These are phyloP conservation scores for Scheffersomyces lignicola DNA, from an alignment of 1,139 yeast genomes.

Conservation along the genomic window DNA sequence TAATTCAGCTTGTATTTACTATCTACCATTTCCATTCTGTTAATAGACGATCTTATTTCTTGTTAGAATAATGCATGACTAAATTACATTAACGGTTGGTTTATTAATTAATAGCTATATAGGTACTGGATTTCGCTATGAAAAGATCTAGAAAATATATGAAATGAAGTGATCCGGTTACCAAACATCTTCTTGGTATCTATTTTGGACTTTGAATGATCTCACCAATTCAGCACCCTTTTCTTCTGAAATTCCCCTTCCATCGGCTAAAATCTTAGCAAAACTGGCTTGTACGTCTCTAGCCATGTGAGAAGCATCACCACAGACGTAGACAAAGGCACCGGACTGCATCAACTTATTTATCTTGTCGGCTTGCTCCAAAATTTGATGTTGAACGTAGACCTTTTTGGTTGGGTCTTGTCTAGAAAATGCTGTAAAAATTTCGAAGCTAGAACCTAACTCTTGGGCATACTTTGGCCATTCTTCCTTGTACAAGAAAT, in stretches of 20 bases:
- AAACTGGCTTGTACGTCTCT: constrained; percentile 87
- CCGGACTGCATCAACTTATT: constrained; percentile 66
- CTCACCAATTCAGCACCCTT: constrained; percentile 79
- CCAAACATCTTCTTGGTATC: constrained; percentile 98
- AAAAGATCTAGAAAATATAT: too few relatives aligned
- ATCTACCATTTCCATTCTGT: background rate
- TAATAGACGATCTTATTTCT: background rate
- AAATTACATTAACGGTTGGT: background rate
- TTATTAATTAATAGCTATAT: background rate
- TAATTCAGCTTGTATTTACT: constrained; percentile 1
- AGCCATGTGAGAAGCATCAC: constrained; percentile 96
- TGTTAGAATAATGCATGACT: background rate
- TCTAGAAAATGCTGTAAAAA: constrained; percentile 87
- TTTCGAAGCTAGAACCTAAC: constrained; percentile 66
- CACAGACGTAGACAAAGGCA: constrained; percentile 92
- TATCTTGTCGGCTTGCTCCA: constrained; percentile 57
- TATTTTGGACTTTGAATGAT: constrained; percentile 78
- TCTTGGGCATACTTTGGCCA: constrained; percentile 72
- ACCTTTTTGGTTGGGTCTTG: constrained; percentile 62
- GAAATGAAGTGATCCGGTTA: too few relatives aligned
- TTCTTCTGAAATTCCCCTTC: constrained; percentile 57
- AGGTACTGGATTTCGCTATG: too few relatives aligned
- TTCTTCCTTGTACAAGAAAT: constrained; percentile 81
- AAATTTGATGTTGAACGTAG: constrained; percentile 82
- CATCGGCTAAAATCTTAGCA: constrained; percentile 58